Evolutionary conservation across 768 basidiomycete genomes (phyloP).

Genomic region (Termitomyces sp.): DNA sequence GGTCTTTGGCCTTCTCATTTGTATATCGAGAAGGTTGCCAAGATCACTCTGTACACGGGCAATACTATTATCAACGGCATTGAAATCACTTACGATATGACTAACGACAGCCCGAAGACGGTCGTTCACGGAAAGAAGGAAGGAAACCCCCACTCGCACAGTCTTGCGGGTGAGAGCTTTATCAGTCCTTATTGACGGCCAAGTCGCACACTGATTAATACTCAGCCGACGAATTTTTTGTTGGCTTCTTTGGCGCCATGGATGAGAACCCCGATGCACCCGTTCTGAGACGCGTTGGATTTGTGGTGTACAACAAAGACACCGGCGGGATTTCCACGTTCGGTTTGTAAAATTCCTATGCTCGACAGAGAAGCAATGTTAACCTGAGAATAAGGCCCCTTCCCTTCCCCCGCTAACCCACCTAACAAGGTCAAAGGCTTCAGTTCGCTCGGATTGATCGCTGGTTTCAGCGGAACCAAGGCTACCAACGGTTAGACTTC

Average conservation of each 20-base stretch:
- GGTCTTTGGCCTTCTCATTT: background rate
- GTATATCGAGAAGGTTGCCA: background rate
- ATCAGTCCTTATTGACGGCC: no score
- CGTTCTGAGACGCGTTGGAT: background rate
- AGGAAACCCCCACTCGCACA: background rate
- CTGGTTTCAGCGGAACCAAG: background rate
- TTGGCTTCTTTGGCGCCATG: slow-evolving; percentile 6
- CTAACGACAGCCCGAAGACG: no score
- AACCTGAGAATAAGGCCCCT: background rate
- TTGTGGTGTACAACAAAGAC: slow-evolving; percentile 2
- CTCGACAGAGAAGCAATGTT: background rate
- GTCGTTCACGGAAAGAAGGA: no score
- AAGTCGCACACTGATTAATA: background rate
- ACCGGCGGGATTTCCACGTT: background rate
- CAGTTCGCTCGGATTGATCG: slow-evolving; percentile 3
- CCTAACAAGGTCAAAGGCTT: background rate
- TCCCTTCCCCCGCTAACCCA: background rate
- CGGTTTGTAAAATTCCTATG: background rate
- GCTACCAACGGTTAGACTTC: background rate
- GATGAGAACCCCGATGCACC: background rate
- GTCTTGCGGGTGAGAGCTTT: background rate
- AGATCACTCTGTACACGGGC: background rate
- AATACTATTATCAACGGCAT: background rate
- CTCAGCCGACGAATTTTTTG: slow-evolving; percentile 3
- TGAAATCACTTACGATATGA: background rate